Base-by-base conservation (phyloP, 2,329 filamentous ascomycete genomes). In the Penicillium decumbens region DNA sequence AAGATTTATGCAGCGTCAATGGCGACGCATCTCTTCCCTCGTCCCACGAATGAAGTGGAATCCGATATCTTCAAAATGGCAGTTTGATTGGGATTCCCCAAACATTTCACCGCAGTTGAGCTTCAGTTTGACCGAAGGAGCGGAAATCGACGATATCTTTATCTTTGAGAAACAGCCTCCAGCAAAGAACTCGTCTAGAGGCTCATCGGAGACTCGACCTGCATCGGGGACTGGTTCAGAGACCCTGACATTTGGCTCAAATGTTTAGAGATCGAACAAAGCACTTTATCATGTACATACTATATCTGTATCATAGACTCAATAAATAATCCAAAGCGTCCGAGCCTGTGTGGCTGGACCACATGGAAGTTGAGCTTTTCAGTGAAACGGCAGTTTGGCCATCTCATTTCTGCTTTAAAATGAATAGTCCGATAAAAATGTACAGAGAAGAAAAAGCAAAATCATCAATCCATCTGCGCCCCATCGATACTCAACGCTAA, bases 1-100 rank as follows among this genome's bases (percentile, higher is more conserved):
- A 15, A 65, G 71, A 10, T 65, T 73, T 41, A 71, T 75, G 65
- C 58, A 53, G 8, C 63, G 66, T 25, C 47, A 66, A 13, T 74
- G 71, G 71, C 60, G 60, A 38, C 67, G 64, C n/a, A 53, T 72
- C 23, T 67, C 64, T 29, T 54, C 53, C 33, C 39, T 69, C 13
- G 61, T 69, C 1, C 71, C 71, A 15, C 62, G 60, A 7, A 58
- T 62, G 47, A 47, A 47, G 13, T 64, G 57, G 57, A 57, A 63
- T 47, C 42, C 50, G 2, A 33, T 28, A 10, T 51, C 47, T 2
- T 43, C 63, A 9, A 67, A 59, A 49, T 59, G 53, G 45, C 33
- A 43, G 1, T 66, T 72, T 45, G 35, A 50, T 6, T 73, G 70
- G 66, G 65, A 66, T 20, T 45, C 47, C 9, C 37, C 54, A 3